Conservation (phyloP, 1,139 yeast genomes). For the Tardiomyces blankii region DNA sequence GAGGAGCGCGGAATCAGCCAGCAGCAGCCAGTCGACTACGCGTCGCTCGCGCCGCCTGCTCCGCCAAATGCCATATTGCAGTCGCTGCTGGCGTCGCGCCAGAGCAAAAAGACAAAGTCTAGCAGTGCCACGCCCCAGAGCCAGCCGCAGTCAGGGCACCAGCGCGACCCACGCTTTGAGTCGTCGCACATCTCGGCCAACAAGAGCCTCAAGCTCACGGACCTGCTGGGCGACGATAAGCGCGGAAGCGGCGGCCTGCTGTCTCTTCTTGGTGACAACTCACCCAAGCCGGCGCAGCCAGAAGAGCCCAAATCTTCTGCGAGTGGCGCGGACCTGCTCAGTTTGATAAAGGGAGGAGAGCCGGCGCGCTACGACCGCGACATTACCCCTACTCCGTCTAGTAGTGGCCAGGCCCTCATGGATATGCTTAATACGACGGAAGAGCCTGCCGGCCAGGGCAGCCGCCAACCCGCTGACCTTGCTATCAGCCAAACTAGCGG, state of each 20-base stretch:
- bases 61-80: slow-evolving; percentile 21
- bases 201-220: background rate
- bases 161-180: background rate
- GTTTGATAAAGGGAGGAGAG: background rate
- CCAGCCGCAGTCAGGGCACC: too few relatives aligned
- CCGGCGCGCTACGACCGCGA: background rate
- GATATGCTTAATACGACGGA: too few relatives aligned
- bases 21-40: background rate
- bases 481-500: too few relatives aligned
- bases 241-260: background rate
- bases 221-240: background rate
- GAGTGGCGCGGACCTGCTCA: background rate
- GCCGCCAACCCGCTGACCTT: too few relatives aligned
- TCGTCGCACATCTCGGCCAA: background rate
- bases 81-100: slow-evolving; percentile 16
- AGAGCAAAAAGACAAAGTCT: slow-evolving; percentile 5
- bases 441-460: too few relatives aligned
- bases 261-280: background rate
- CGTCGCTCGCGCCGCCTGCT: slow-evolving; percentile 15
- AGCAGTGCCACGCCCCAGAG: background rate
- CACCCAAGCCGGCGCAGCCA: background rate
- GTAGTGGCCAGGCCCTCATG: too few relatives aligned
- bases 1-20: background rate
- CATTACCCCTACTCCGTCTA: too few relatives aligned
- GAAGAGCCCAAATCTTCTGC: background rate